A percentile compares a stretch with the other conserved stretches of the same genome.
These are phyloP conservation scores for Salvia rosmarinus DNA, from an alignment of 257 asterid genomes.

Conservation along the genomic window DNA sequence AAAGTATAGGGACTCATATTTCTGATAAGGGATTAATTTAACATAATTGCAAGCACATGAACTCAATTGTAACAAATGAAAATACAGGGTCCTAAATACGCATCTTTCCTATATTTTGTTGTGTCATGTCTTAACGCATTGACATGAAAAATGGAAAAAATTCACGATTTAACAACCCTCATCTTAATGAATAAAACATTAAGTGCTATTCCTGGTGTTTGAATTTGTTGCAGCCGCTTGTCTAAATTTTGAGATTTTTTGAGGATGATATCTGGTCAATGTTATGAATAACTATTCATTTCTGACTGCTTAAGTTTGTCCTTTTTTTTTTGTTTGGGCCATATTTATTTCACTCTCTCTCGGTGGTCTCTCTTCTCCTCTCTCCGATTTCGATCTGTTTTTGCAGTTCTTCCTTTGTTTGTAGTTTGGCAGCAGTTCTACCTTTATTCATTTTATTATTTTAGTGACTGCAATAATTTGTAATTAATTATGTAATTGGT, in stretches of 20 bases:
- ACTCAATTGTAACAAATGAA: constrained; percentile 1
- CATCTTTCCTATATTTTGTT: background rate
- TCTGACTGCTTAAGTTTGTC: too few species aligned
- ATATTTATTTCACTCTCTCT: background rate
- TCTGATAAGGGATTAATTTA: background rate
- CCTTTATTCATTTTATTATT: too few species aligned
- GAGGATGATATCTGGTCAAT: background rate
- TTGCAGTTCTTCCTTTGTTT: too few species aligned
- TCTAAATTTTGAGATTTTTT: constrained; percentile 1
- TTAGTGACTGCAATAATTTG: too few species aligned
- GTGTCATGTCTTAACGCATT: background rate
- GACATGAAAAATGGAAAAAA: background rate
- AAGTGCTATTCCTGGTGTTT: constrained; percentile 6
- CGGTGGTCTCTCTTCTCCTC: too few species aligned
- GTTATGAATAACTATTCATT: background rate
- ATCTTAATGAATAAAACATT: background rate
- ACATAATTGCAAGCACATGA: background rate
- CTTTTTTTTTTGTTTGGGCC: background rate
- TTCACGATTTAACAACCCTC: background rate
- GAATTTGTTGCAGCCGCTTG: background rate
- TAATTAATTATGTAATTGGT: too few species aligned
- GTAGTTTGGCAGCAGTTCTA: too few species aligned
- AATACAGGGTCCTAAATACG: background rate
- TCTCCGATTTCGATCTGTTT: too few species aligned
- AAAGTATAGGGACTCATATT: background rate